Percentiles rank a stretch among this genome's conserved stretches.
Conservation (phyloP, 108 stramenopile genomes). For the Nitzschia putrida region DNA sequence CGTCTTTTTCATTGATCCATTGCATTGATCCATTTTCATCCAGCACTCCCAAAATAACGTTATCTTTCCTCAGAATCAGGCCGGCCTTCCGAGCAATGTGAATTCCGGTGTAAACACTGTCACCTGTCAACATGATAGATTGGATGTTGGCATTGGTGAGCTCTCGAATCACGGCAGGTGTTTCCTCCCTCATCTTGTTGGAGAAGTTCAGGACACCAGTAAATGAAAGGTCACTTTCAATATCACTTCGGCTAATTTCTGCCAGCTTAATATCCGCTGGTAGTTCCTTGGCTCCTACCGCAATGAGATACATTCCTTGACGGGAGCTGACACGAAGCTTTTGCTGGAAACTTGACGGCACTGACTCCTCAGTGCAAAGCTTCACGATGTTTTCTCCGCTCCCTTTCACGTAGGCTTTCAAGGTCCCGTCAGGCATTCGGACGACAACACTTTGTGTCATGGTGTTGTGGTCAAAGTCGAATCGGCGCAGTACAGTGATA, state of each 20-base stretch:
- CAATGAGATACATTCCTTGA: slow-evolving; percentile 63
- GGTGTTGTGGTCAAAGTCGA: slow-evolving; percentile 63
- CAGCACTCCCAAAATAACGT: slow-evolving; percentile 31
- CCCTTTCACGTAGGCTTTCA: slow-evolving; percentile 50
- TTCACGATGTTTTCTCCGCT: slow-evolving; percentile 52
- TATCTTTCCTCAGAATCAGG: slow-evolving; percentile 37
- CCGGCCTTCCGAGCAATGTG: slow-evolving; percentile 59
- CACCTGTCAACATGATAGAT: slow-evolving; percentile 62
- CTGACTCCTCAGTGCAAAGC: slow-evolving; percentile 36
- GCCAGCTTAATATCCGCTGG: slow-evolving; percentile 32
- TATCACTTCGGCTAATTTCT: slow-evolving; percentile 38
- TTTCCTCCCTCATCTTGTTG: slow-evolving; percentile 56
- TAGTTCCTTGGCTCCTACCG: slow-evolving; percentile 43
- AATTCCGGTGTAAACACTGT: slow-evolving; percentile 60
- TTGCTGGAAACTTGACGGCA: slow-evolving; percentile 48
- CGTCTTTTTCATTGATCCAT: slow-evolving; percentile 45
- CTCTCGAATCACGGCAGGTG: slow-evolving; percentile 50
- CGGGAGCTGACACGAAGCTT: slow-evolving; percentile 38
- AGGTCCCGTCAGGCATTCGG: slow-evolving; percentile 22
- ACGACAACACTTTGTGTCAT: slow-evolving; percentile 72
- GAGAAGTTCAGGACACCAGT: slow-evolving; percentile 59
- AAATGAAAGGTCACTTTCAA: slow-evolving; percentile 53
- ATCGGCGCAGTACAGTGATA: slow-evolving; percentile 47
- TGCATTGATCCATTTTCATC: slow-evolving; percentile 26
- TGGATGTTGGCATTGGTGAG: slow-evolving; percentile 51